phyloP scores from a whole-genome alignment of 2,329 filamentous ascomycete genomes.

The Periconia digitata region DNA sequence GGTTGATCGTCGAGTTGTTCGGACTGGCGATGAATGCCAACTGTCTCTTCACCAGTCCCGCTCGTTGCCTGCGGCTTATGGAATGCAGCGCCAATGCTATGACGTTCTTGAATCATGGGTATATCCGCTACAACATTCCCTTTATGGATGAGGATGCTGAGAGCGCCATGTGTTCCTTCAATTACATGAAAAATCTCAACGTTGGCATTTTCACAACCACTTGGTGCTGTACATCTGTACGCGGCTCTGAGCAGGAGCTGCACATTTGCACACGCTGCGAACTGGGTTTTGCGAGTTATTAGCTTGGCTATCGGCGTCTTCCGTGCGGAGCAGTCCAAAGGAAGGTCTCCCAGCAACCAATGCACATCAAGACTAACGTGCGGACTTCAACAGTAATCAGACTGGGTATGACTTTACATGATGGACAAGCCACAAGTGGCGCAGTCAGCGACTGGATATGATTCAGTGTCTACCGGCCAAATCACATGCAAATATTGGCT shows the following conservation, averaged over 20 bases:
- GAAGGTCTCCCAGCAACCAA: not conserved
- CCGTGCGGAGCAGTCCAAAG: not conserved
- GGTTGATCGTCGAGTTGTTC: no score
- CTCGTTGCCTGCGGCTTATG: no score
- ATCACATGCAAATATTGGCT: not conserved
- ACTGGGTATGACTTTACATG: not conserved
- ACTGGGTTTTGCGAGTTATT: not conserved
- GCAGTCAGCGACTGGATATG: not conserved
- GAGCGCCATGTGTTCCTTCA: not conserved
- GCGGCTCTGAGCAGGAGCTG: no score
- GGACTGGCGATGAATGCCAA: no score
- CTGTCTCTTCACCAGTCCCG: no score
- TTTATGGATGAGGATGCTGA: not conserved
- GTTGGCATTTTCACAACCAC: no score
- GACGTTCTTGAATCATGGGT: not conserved
- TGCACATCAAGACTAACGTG: not conserved
- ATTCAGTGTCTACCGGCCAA: not conserved
- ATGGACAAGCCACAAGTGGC: not conserved
- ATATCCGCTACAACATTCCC: not conserved
- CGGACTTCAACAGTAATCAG: not conserved
- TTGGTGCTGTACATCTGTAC: no score
- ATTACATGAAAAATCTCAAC: no score
- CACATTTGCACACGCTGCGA: no score
- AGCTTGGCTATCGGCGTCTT: not conserved
- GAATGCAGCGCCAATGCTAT: not conserved